Base-by-base conservation (phyloP, 2,329 filamentous ascomycete genomes). In the Penicillium sclerotigenum region DNA sequence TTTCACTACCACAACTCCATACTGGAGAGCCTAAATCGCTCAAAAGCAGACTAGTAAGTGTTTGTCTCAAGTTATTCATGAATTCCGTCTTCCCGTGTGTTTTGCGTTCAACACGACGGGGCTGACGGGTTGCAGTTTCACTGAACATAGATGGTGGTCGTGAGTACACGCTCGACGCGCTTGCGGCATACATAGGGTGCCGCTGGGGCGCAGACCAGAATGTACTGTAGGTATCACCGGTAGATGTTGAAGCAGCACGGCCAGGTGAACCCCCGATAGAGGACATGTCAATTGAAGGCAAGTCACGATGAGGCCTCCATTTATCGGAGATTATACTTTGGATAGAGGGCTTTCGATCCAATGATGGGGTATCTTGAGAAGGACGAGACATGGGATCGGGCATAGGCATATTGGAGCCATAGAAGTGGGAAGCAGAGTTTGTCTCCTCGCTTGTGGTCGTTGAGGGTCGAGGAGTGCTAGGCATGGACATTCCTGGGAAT, bases 131-230 rank as follows among this genome's bases (percentile, higher is more conserved):
- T 56, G 62, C 65, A 31, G 61, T 70, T 57, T 76, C 75, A 54
- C 69, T 76, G 49, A 76, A 70, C 68, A 75, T 71, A 4, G 75
- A 77, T 1, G 74, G 70, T 8, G 75, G 74, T 4, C 75, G 70
- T 4, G 76, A 79, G 40, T 74, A 81, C 71, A 72, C 81, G 76
- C 70, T 90, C 69, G 76, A 87, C 71, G 81, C 77, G 59, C 80
- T 84, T 0, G 85, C 83, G 1, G 88, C 85, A 33, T 84, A 85
- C 58, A 87, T 82, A 0, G 83, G 80, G 49, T 83, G 79, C 0
- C 86, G 85, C 57, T 90, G 87, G 64, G 93, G 91, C 0, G 90
- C 90, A 3, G 92, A 96, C 91, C 91, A 97, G 70, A 93, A 95
- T 0, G 91, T 94, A 16, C 85, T 86, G 24, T 83, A 82, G 0